Base-by-base conservation (phyloP, 2,329 filamentous ascomycete genomes). In the Apiospora marii region DNA sequence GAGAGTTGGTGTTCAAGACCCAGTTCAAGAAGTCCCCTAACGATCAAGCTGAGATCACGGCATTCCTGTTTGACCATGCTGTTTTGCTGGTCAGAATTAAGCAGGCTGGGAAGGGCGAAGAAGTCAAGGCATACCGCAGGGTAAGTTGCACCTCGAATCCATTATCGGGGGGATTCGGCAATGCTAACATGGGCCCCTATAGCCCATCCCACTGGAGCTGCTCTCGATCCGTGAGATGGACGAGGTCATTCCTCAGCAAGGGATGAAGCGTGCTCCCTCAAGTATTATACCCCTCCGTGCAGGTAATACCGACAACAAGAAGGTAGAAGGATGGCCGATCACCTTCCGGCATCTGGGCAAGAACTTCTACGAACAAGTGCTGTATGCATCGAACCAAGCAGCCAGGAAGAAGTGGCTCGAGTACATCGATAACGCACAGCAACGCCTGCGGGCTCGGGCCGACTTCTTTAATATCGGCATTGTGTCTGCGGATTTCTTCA, bases 161-260 rank as follows among this genome's bases (percentile, higher is more conserved):
- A 22, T n/a, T 13, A 10, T 10, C 6, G 16, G 7, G 7, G 22
- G n/a, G 1, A 13, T n/a, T n/a, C 13, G 44, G 43, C 61, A 48
- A 61, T 72, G 75, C 72, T 71, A 64, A 71, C 73, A 72, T 71
- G 75, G 30, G 1, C 72, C 73, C 53, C 19, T 69, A 30, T 73
- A 95, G 85, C 96, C 96, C 0, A 99, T 99, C 76, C 96, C 96
- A 19, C 85, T 99, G 44, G 96, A 99, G 81, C 87, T 99, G 8
- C 88, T 99, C 22, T 92, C 96, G 34, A 98, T 99, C 77, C 92
- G 93, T 70, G 96, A 98, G 81, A 98, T 99, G 96, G 96, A 98
- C 70, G 95, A 98, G 81, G 92, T 98, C 43, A 94, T 98, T 58
- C 95, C 95, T 3, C 92, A 90, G 75, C 83, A 92, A 68, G 95